Conservation (phyloP, 306 rosid genomes). For the Cicer cuneatum region DNA sequence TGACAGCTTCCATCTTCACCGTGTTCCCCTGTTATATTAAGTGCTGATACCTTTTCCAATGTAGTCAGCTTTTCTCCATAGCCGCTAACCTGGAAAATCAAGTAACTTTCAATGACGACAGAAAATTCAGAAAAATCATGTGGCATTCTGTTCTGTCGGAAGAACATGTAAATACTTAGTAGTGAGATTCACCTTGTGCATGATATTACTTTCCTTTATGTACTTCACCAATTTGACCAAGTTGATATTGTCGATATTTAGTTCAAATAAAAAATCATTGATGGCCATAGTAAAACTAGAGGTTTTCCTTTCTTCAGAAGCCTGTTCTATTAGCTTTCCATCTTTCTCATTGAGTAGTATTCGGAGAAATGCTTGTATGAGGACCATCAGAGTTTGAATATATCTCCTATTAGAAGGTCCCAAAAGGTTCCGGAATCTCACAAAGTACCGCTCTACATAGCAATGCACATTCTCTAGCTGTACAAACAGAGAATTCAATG, state of each 20-base stretch:
- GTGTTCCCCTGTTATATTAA: conserved; percentile 35
- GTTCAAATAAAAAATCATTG: conserved; percentile 84
- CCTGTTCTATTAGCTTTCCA: conserved; percentile 45
- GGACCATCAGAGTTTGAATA: conserved; percentile 82
- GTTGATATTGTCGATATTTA: conserved; percentile 87
- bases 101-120: conserved; percentile 39
- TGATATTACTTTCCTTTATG: conserved; percentile 87
- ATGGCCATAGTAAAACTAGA: conserved; percentile 70
- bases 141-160: conserved; percentile 16
- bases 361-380: conserved; percentile 73
- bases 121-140: conserved; percentile 26
- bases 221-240: conserved; percentile 79
- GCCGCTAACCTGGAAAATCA: conserved; percentile 68
- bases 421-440: conserved; percentile 73
- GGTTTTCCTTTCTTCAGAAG: conserved; percentile 53
- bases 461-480: conserved; percentile 85
- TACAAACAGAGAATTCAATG: conserved; percentile 43
- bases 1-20: conserved; percentile 71
- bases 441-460: conserved; percentile 73
- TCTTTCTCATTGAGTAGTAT: conserved; percentile 57
- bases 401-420: conserved; percentile 95
- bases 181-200: conserved; percentile 80
- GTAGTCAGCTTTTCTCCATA: conserved; percentile 74
- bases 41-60: conserved; percentile 48
- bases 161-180: conserved; percentile 25